A percentile compares a stretch with the other conserved stretches of the same genome.
Conservation (phyloP, 73 alveolate species). For the Uronychia setigera region DNA sequence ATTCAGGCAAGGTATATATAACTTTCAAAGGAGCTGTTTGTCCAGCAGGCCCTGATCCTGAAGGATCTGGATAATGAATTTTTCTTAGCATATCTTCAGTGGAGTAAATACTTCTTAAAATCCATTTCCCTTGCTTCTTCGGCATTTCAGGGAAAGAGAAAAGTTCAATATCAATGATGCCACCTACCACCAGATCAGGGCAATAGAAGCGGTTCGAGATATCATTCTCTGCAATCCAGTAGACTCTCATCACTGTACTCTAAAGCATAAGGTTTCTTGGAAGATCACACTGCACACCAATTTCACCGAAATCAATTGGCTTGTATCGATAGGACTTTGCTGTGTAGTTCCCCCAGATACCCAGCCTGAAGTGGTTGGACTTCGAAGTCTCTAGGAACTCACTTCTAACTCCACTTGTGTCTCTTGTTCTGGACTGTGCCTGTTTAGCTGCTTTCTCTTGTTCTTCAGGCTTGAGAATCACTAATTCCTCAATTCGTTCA, state of each 20-base stretch:
- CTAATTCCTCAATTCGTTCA: slow-evolving; percentile 56
- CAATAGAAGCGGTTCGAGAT: slow-evolving; percentile 28
- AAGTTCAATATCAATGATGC: slow-evolving; percentile 71
- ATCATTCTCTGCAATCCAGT: slow-evolving; percentile 65
- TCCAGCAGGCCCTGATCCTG: slow-evolving; percentile 2
- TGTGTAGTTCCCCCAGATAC: slow-evolving; percentile 51
- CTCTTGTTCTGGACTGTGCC: not conserved
- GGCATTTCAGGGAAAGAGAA: slow-evolving; percentile 60
- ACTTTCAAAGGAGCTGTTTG: slow-evolving; percentile 39
- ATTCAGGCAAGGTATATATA: slow-evolving; percentile 62
- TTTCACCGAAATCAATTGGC: slow-evolving; percentile 50
- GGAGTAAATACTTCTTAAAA: slow-evolving; percentile 32
- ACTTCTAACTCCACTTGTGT: not conserved
- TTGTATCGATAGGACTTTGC: slow-evolving; percentile 23
- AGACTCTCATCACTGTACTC: slow-evolving; percentile 52
- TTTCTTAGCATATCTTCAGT: slow-evolving; percentile 30
- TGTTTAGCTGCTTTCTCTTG: not conserved
- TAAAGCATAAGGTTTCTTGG: slow-evolving; percentile 57
- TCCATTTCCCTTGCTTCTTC: slow-evolving; percentile 48
- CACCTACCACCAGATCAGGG: slow-evolving; percentile 79
- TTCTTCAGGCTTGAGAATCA: slow-evolving; percentile 5
- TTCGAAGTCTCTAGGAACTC: not conserved
- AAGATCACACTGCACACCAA: slow-evolving; percentile 51
- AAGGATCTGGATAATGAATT: slow-evolving; percentile 47
- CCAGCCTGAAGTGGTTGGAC: slow-evolving; percentile 26